Evolutionary conservation across 164 flowering plant species (phyloP).

Genomic region (Umbellularia californica): DNA sequence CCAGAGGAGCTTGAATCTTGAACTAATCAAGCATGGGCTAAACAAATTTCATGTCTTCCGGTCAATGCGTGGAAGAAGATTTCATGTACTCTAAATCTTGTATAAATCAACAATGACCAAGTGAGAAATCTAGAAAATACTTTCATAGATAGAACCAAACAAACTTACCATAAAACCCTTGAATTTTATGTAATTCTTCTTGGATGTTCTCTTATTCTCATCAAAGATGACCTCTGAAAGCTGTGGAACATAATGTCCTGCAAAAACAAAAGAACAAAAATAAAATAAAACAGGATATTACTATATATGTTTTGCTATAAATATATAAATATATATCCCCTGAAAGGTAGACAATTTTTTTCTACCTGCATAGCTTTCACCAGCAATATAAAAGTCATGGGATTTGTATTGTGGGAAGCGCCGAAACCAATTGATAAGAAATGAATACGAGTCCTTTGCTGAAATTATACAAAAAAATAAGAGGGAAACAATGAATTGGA

Average conservation of each 20-base stretch:
- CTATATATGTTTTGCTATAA: background rate
- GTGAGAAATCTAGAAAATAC: background rate
- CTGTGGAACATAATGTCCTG: slow-evolving; percentile 74
- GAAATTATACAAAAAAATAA: background rate
- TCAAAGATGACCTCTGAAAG: slow-evolving; percentile 62
- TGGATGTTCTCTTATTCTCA: slow-evolving; percentile 32
- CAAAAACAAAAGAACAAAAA: background rate
- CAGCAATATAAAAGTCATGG: slow-evolving; percentile 69
- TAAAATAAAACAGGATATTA: background rate
- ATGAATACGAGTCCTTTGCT: slow-evolving; percentile 61
- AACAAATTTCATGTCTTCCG: background rate
- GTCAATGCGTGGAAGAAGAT: background rate
- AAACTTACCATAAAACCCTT: slow-evolving; percentile 65
- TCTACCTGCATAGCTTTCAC: slow-evolving; percentile 85
- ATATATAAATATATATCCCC: background rate
- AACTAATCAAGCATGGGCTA: background rate
- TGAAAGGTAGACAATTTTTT: background rate
- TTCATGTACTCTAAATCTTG: background rate
- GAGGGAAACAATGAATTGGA: background rate
- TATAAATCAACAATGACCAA: too few relatives aligned
- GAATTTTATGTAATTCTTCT: slow-evolving; percentile 44
- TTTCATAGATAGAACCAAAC: background rate
- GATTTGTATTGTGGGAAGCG: slow-evolving; percentile 73
- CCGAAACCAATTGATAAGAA: slow-evolving; percentile 67
- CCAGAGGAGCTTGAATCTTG: background rate